Percentiles rank a stretch among this genome's conserved stretches.
Evolutionary conservation across 805 yeast genomes (phyloP).

Genomic region (Barnettozyma pratensis): DNA sequence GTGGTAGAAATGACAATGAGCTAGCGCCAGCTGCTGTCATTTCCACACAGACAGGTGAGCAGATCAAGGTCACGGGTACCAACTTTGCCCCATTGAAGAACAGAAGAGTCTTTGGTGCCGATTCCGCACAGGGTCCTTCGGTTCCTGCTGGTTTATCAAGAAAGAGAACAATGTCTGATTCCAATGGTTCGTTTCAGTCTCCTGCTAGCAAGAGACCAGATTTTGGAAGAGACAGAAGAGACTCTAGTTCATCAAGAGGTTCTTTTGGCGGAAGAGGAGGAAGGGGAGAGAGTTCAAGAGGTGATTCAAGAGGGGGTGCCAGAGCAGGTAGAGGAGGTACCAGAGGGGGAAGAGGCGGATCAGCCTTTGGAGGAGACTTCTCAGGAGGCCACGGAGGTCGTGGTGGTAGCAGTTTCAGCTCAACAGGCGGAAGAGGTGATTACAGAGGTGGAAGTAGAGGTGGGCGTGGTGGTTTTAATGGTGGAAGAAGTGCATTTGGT

Average conservation of each 20-base stretch:
- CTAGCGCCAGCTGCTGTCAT: not conserved
- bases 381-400: not conserved
- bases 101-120: conserved; percentile 8
- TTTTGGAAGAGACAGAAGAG: not conserved
- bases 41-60: not conserved
- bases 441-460: not conserved
- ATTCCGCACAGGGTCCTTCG: not conserved
- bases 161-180: conserved; percentile 8
- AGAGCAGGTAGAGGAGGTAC: not conserved
- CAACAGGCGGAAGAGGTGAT: not conserved
- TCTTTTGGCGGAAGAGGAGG: too few species aligned
- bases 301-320: conserved; percentile 3
- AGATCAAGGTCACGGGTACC: conserved; percentile 10
- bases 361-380: not conserved
- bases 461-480: not conserved
- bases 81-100: conserved; percentile 13
- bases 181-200: not conserved
- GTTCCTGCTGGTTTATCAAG: conserved; percentile 4
- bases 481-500: conserved; percentile 1
- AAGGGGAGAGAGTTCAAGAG: not conserved
- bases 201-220: not conserved
- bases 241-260: not conserved
- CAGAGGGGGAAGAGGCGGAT: not conserved
- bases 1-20: not conserved
- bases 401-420: not conserved